Base-by-base conservation (phyloP, 495 filamentous ascomycete genomes). In the Neurospora sublineolata region DNA sequence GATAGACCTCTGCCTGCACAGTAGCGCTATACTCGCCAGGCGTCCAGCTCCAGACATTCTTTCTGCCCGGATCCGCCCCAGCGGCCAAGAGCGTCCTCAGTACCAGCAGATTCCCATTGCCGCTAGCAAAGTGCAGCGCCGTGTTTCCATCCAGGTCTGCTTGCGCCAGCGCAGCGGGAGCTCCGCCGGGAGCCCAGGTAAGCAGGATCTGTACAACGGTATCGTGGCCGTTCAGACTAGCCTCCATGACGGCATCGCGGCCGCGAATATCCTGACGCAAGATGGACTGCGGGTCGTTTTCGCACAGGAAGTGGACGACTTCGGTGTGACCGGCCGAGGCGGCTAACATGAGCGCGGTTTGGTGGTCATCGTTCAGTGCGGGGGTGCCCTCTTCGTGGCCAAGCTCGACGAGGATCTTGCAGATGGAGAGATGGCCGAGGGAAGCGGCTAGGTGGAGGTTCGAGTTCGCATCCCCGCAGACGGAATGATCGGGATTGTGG, bases 1-100 rank as follows among this genome's bases (percentile, higher is more conserved):
- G 88, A 74, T 93, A 93, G 23, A 90, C 89, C 80, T 94, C 92
- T 20, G 90, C 91, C 75, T 90, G 87, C 27, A 91, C 88, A 2
- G 90, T 92, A 33, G 87, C 87, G 64, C 87, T 89, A 78, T 94
- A 96, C 37, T 86, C 85, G 14, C 91, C 82, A 7, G 93, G 89
- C 30, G 86, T 91, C 88, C 92, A 94, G 72, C 84, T 88, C 83
- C 87, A 89, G 4, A 85, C 80, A 75, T 96, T 96, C 75, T 78
- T 84, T 64, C 84, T 87, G 67, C 86, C 83, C 1, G 89, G 84
- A 71, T 89, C 86, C 64, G 92, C 91, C 12, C 92, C 92, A 16
- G 79, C 78, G 68, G 72, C 72, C 30, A 95, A 83, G 30, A 96
- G 80, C 30, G 91, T 88, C 52, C 93, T 85, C 68, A 94, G 80